Base-by-base conservation (phyloP, 2,329 filamentous ascomycete species). In the Chaetomiaceae sp. region DNA sequence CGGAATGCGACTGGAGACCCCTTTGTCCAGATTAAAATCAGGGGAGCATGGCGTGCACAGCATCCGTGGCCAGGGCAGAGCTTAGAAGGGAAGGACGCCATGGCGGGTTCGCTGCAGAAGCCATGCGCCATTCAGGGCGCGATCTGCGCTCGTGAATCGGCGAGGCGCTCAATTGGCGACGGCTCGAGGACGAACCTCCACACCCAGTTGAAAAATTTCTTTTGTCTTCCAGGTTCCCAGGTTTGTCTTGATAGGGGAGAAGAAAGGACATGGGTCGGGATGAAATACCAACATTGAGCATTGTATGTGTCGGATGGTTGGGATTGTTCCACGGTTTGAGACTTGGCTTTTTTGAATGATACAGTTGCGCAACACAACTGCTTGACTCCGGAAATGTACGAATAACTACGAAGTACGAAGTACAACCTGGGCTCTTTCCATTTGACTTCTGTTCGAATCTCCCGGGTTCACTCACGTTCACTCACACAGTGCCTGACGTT, bases 121-220 rank as follows among this genome's bases (percentile, higher is more conserved):
- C 45, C 42, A 46, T 33, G 39, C 43, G 41, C 37, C 41, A 17
- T 50, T 46, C 48, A 41, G 54, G 54, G 37, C 50, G 50, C 33
- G 54, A 55, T 55, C 50, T 50, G 54, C 54, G 48, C 40, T 47
- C 42, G 12, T 43, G 50, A 45, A 50, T 45, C 44, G 35, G 30
- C 17, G 33, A 30, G 25, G 47, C 30, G 41, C 16, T 43, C 43
- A 39, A 55, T 50, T 50, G 42, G 35, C 30, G 49, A 44, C 31
- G 23, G 17, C 14, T 25, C 37, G 30, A 33, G 45, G 48, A 13
- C 34, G 17, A 30, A 12, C 45, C 33, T 46, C 44, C 50, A 50
- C 50, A 30, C 44, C 16, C 30, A 8, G 10, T 8, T 16, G n/a
- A 5, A 44, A 44, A 53, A 40, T 31, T 44, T 30, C 23, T 44